Conservation (phyloP, 1,284 basidiomycete genomes). For the Austroboletus novae-zelandiae region DNA sequence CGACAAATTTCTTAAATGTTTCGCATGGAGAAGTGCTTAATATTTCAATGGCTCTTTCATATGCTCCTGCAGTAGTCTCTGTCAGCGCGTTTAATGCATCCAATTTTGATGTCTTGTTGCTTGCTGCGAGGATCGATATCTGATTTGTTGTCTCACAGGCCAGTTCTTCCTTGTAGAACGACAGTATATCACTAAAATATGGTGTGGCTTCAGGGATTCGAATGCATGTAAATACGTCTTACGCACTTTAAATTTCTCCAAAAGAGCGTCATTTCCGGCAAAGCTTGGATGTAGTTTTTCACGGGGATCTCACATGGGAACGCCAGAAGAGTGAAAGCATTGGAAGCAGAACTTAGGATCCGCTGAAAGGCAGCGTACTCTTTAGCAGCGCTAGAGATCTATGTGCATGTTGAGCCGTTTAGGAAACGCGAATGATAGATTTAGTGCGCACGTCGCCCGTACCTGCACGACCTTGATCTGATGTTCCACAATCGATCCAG, state of each 20-base stretch:
- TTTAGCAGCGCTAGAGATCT: conserved; percentile 4
- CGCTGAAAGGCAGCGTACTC: conserved; percentile 27
- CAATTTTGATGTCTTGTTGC: conserved; percentile 15
- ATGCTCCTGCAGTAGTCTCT: conserved; percentile 10
- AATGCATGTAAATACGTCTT: neutral
- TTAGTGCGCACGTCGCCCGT: neutral
- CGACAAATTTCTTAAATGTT: conserved; percentile 14
- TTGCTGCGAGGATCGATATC: conserved; percentile 24
- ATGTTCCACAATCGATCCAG: conserved; percentile 21
- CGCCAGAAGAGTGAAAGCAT: conserved; percentile 23
- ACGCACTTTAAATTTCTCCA: conserved; percentile 29
- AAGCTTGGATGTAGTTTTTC: conserved; percentile 24
- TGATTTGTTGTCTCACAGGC: conserved; percentile 31
- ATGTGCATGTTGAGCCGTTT: neutral
- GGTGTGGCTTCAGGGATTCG: neutral
- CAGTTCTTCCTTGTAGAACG: conserved; percentile 39
- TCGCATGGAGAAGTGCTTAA: conserved; percentile 9
- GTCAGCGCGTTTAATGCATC: conserved; percentile 20
- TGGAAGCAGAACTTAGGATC: conserved; percentile 19
- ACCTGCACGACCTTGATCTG: conserved; percentile 24
- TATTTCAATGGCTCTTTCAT: neutral
- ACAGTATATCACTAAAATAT: conserved; percentile 33
- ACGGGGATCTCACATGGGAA: conserved; percentile 27
- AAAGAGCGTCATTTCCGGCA: conserved; percentile 27
- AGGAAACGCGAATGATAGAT: neutral